Evolutionary conservation across 805 yeast species (phyloP).

Genomic region (Teunomyces stri): DNA sequence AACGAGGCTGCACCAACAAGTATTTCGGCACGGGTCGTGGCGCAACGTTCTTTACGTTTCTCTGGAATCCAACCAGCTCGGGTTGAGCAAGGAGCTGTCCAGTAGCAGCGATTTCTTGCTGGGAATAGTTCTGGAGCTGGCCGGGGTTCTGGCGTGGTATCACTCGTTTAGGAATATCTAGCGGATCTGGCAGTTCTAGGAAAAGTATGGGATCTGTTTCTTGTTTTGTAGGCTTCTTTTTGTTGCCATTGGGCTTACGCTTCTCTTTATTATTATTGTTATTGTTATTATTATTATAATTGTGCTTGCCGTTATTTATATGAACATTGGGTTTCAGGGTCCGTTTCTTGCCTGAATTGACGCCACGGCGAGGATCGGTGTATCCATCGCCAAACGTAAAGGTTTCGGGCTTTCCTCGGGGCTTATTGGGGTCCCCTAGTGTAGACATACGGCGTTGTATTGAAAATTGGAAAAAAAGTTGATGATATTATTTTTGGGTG

Average conservation of each 20-base stretch:
- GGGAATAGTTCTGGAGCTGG: conserved; percentile 16
- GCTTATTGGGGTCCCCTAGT: conserved; percentile 3
- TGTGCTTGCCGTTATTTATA: conserved; percentile 5
- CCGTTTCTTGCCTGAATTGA: not conserved
- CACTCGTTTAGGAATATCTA: conserved; percentile 17
- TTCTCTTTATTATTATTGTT: conserved; percentile 5
- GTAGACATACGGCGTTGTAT: not conserved
- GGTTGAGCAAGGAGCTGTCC: conserved; percentile 34
- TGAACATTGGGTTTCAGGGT: conserved; percentile 3
- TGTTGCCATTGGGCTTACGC: conserved; percentile 5
- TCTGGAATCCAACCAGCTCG: conserved; percentile 26
- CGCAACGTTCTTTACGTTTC: conserved; percentile 1
- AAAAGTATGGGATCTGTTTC: not conserved
- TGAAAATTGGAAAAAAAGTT: not conserved
- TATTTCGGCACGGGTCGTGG: conserved; percentile 36
- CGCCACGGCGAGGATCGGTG: conserved; percentile 1
- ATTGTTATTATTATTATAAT: conserved; percentile 2
- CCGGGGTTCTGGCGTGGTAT: conserved; percentile 17
- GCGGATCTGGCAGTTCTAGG: conserved; percentile 7
- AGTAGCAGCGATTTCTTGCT: conserved; percentile 19
- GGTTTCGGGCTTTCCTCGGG: conserved; percentile 1
- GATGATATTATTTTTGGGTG: not conserved
- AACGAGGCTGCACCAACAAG: conserved; percentile 34
- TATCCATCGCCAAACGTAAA: conserved; percentile 3
- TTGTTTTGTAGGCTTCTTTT: conserved; percentile 2